Evolutionary conservation across 1,284 basidiomycete species (phyloP), one percentile per base, ranked within the genome.

Genomic region (Cryptococcus wingfieldii): DNA sequence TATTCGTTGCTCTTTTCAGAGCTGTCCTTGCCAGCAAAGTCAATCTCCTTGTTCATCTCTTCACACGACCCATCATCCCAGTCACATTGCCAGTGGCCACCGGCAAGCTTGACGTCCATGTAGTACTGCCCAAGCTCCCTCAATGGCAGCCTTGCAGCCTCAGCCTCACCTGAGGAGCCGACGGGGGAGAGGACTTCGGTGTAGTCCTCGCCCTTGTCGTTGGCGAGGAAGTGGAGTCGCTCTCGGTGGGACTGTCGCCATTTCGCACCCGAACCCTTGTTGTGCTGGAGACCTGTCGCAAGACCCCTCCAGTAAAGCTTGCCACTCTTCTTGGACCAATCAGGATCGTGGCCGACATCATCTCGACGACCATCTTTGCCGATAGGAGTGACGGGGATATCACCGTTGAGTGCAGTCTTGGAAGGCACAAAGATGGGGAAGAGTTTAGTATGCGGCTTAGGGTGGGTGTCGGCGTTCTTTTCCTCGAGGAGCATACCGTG

Each of bases 221-320:
- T 75, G 31, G 73, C 75, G 6, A 77, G 58, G 60, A 66, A 66
- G 52, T 77, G 76, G 6, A 78, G 65, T 13, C 77, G 66, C 55
- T 76, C 74, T 45, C 75, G 66, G 47, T 78, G 77, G 12, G 67
- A 71, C 51, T 77, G 63, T 5, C 69, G 66, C 75, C 75, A 78
- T 51, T 65, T 64, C 4, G 64, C 56, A 1, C 75, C 71, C 1
- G 62, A 55, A 28, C 67, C 63, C 55, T 75, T 74, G 64, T 73
- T 70, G 60, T 74, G 71, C 43, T 74, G 63, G 47, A 75, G 60
- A 37, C 72, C 74, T 1, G 75, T 77, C 0, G 77, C 67, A 1
- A 72, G 63, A 44, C 77, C 77, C 27, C 77, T 70, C 77, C 77
- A 78, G 57, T 78, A 78, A 23, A 77, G 55, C 60, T 77, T 77